phyloP scores from a whole-genome alignment of 129 eudicot genomes.

The Ambrosia trifida region DNA sequence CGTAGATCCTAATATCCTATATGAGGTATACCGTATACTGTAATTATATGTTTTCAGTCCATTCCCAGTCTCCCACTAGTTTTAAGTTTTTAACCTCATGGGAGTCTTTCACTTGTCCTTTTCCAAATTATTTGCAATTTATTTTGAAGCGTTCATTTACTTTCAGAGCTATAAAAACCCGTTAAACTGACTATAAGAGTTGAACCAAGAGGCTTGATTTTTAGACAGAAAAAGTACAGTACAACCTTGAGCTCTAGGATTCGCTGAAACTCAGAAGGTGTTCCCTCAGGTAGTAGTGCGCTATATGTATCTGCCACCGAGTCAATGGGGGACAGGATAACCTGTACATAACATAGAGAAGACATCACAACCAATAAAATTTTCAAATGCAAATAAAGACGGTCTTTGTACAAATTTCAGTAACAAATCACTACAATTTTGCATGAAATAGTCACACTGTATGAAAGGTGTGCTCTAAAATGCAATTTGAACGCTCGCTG shows the following conservation, averaged over 20 bases:
- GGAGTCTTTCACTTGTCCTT: neutral
- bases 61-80: neutral
- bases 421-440: neutral
- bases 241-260: constrained; percentile 92
- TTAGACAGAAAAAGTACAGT: neutral
- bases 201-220: neutral
- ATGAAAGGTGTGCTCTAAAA: constrained; percentile 5
- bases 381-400: neutral
- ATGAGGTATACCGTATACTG: no score
- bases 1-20: neutral
- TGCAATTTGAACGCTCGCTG: neutral
- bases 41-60: neutral
- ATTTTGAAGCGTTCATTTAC: neutral
- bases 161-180: neutral
- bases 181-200: neutral
- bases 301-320: constrained; percentile 98
- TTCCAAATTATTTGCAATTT: neutral
- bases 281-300: constrained; percentile 94
- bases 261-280: constrained; percentile 87
- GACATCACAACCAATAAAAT: constrained; percentile 14
- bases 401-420: neutral
- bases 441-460: constrained; percentile 10
- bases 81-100: no score
- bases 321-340: constrained; percentile 87
- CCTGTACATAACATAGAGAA: constrained; percentile 47